These are phyloP conservation scores for Colletotrichum endophyticum DNA, from an alignment of 2,329 filamentous ascomycete genomes.

Conservation along the genomic window DNA sequence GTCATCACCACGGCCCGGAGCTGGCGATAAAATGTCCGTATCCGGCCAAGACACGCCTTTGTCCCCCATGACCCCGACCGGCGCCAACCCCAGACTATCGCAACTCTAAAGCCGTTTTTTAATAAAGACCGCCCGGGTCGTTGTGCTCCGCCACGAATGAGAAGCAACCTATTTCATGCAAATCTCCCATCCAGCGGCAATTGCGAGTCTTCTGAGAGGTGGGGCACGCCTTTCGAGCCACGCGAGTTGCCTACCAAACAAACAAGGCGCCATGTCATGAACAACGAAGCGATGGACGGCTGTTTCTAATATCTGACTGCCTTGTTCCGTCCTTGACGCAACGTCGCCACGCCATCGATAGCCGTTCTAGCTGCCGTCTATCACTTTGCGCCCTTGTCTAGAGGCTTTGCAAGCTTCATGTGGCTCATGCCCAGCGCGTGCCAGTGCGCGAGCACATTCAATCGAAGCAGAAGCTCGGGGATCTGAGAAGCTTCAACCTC, in stretches of 20 bases:
- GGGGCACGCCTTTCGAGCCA: not conserved
- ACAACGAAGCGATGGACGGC: not conserved
- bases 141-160: not conserved
- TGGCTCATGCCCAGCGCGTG: not conserved
- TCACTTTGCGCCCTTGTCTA: not conserved
- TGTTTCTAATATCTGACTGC: not conserved
- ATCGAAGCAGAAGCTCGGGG: not conserved
- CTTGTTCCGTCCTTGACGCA: not conserved
- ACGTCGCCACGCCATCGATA: not conserved
- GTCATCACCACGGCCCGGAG: not conserved
- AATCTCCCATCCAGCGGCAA: constrained; percentile 30
- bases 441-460: not conserved
- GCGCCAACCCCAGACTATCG: constrained; percentile 7
- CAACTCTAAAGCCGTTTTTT: not conserved
- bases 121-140: not conserved
- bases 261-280: not conserved
- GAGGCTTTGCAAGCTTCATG: not conserved
- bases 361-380: not conserved
- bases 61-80: not conserved
- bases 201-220: constrained; percentile 34
- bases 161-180: not conserved
- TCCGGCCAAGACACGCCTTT: not conserved
- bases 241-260: not conserved
- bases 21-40: not conserved
- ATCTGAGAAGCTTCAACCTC: not conserved